Percentiles rank a stretch among this genome's conserved stretches.
These are phyloP conservation scores for Rhinocladiella similis DNA, from an alignment of 2,329 filamentous ascomycete genomes.

Conservation along the genomic window DNA sequence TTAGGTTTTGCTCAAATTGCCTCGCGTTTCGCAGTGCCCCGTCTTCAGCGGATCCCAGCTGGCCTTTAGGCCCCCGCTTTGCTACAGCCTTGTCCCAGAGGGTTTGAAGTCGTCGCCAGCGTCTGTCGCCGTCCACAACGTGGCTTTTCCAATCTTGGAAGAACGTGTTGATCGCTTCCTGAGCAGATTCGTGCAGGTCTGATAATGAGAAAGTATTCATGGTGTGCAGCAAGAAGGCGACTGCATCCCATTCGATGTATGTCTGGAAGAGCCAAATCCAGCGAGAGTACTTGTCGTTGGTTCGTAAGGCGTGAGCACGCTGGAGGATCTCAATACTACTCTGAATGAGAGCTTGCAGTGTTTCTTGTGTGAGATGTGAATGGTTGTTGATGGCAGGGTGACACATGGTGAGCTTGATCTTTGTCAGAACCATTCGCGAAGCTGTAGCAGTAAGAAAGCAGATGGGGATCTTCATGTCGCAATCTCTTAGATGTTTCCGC, in stretches of 20 bases:
- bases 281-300: slow-evolving; percentile 18
- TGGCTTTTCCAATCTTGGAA: slow-evolving; percentile 40
- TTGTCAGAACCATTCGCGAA: slow-evolving; percentile 15
- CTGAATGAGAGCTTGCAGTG: background rate
- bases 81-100: slow-evolving; percentile 56
- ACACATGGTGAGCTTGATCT: slow-evolving; percentile 15
- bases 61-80: background rate
- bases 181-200: slow-evolving; percentile 59
- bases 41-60: too few species aligned
- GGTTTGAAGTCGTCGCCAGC: slow-evolving; percentile 63
- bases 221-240: slow-evolving; percentile 61
- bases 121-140: slow-evolving; percentile 45
- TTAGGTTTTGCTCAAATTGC: too few species aligned
- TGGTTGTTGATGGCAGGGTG: slow-evolving; percentile 5
- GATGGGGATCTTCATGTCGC: slow-evolving; percentile 33
- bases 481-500: slow-evolving; percentile 53
- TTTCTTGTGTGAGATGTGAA: slow-evolving; percentile 1
- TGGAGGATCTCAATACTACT: slow-evolving; percentile 26
- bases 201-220: slow-evolving; percentile 58
- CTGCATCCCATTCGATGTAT: slow-evolving; percentile 64
- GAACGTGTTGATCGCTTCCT: slow-evolving; percentile 54
- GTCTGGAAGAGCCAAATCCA: slow-evolving; percentile 59
- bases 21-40: too few species aligned
- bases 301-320: slow-evolving; percentile 17
- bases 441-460: slow-evolving; percentile 22